These are phyloP conservation scores for Primulina tabacum DNA, from an alignment of 257 asterid species.

Conservation along the genomic window DNA sequence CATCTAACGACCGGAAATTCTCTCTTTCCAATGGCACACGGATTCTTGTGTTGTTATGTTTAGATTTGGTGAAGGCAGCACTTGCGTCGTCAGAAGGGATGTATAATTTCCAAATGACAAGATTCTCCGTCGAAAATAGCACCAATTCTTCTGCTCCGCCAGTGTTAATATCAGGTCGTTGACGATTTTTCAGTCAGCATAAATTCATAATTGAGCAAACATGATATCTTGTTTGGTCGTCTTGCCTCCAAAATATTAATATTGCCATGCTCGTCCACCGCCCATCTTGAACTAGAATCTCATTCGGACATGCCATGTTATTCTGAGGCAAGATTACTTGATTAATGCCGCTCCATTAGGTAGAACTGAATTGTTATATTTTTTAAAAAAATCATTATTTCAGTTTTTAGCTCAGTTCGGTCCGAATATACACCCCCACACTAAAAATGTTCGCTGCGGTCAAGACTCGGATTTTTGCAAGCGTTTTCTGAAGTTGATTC, in stretches of 20 bases:
- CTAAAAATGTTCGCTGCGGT: too few relatives aligned
- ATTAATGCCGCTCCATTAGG: background rate
- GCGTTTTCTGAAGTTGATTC: too few relatives aligned
- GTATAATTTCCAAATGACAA: too few relatives aligned
- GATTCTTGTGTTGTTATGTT: too few relatives aligned
- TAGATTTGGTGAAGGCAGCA: too few relatives aligned
- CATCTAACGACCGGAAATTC: background rate
- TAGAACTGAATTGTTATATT: too few relatives aligned
- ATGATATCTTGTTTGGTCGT: background rate
- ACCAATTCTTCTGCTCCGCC: background rate
- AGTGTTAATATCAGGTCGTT: constrained; percentile 1
- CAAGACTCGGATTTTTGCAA: too few relatives aligned
- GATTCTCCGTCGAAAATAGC: background rate
- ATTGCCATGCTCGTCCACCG: background rate
- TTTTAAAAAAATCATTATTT: too few relatives aligned
- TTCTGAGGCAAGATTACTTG: constrained; percentile 1
- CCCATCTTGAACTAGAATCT: background rate
- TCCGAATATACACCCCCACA: too few relatives aligned
- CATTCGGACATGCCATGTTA: background rate
- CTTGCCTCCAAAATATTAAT: background rate
- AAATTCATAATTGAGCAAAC: constrained; percentile 2
- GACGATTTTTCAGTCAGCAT: background rate
- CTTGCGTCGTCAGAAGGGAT: too few relatives aligned
- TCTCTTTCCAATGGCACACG: background rate
- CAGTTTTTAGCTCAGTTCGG: too few relatives aligned